Evolutionary conservation across 2,329 filamentous ascomycete genomes (phyloP).

Genomic region (Pseudopithomyces maydicus): DNA sequence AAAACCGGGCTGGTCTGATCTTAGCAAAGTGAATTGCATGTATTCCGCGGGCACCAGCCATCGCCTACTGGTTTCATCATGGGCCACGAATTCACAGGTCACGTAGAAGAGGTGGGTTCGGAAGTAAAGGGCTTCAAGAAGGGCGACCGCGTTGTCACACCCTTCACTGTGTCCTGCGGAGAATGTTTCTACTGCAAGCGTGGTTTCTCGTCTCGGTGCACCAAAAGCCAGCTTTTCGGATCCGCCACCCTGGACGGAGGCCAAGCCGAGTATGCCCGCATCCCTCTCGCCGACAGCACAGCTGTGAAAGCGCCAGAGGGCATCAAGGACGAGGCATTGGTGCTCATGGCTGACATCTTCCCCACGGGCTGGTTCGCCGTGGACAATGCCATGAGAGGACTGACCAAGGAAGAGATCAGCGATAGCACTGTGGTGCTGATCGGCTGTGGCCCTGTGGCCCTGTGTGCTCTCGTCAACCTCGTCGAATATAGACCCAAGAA

Average conservation of each 20-base stretch:
- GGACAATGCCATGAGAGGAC: constrained; percentile 73
- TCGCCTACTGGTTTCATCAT: constrained; percentile 68
- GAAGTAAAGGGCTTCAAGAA: constrained; percentile 70
- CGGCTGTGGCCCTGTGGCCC: constrained; percentile 79
- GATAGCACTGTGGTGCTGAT: constrained; percentile 78
- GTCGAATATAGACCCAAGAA: constrained; percentile 76
- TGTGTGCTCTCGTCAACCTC: constrained; percentile 81
- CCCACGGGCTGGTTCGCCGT: constrained; percentile 83
- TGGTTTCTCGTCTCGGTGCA: constrained; percentile 78
- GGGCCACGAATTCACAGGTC: constrained; percentile 89
- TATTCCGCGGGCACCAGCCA: constrained; percentile 80
- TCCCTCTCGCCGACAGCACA: constrained; percentile 81
- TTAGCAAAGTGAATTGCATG: constrained; percentile 73
- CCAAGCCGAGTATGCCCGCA: constrained; percentile 75
- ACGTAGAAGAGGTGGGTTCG: constrained; percentile 69
- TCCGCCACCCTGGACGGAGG: constrained; percentile 71
- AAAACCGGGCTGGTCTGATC: neutral
- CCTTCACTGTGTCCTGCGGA: constrained; percentile 70
- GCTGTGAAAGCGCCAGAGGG: constrained; percentile 73
- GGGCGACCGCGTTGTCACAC: constrained; percentile 80
- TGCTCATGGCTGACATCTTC: constrained; percentile 93
- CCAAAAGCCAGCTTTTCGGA: constrained; percentile 72
- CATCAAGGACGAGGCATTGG: constrained; percentile 74
- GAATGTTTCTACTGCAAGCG: constrained; percentile 85
- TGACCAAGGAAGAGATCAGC: constrained; percentile 61